phyloP scores from a whole-genome alignment of 345 rosid genomes.

The Hypericum perforatum region DNA sequence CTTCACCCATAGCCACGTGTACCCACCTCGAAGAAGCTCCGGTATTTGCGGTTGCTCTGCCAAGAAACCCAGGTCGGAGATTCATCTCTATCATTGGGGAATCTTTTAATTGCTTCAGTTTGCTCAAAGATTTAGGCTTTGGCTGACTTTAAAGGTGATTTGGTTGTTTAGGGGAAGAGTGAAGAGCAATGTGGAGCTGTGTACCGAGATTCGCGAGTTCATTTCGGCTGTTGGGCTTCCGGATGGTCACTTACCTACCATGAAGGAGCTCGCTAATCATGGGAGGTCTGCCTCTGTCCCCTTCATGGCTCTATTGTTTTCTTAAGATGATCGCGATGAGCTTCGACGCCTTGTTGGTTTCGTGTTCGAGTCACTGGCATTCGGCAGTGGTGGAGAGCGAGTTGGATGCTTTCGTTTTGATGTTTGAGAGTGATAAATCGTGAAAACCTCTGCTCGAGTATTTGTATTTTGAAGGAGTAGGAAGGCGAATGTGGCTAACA shows the following conservation, averaged over 20 bases:
- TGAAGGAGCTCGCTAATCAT: constrained; percentile 62
- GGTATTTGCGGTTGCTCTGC: constrained; percentile 31
- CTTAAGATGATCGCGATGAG: constrained; percentile 1
- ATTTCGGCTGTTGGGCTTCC: constrained; percentile 57
- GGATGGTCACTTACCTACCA: constrained; percentile 55
- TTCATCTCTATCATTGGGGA: no score
- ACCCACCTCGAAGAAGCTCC: constrained; percentile 18
- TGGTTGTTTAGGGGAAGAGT: constrained; percentile 42
- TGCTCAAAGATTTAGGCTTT: background rate
- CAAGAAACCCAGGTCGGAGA: constrained; percentile 37
- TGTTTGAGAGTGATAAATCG: no score
- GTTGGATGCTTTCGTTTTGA: no score
- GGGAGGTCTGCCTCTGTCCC: constrained; percentile 48
- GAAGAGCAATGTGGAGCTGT: constrained; percentile 69
- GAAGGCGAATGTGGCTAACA: no score
- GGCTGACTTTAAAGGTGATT: background rate
- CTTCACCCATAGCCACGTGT: constrained; percentile 6
- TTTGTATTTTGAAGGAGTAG: no score
- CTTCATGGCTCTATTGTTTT: background rate
- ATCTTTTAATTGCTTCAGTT: background rate
- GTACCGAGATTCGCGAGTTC: constrained; percentile 54
- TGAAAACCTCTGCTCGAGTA: no score
- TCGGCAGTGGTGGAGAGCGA: no score
- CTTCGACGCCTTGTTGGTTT: no score
- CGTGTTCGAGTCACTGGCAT: no score